Evolutionary conservation across 805 yeast species (phyloP).

Genomic region (Schwanniomyces vanrijiae): DNA sequence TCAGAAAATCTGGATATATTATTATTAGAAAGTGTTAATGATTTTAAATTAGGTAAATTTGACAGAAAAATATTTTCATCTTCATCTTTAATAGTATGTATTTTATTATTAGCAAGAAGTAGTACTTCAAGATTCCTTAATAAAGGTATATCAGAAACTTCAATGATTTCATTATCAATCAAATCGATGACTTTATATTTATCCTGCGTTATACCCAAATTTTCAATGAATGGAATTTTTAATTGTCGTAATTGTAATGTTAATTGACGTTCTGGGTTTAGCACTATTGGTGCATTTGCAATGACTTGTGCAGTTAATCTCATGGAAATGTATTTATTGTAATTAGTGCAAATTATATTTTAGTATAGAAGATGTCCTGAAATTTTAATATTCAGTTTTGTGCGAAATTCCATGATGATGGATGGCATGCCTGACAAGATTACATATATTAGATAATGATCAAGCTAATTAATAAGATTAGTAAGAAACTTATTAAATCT

Average conservation of each 20-base stretch:
- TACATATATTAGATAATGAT: too few relatives aligned
- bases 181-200: constrained; percentile 62
- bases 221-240: constrained; percentile 35
- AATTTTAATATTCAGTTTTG: background rate
- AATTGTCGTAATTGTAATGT: constrained; percentile 35
- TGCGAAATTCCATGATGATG: background rate
- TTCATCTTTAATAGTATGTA: constrained; percentile 34
- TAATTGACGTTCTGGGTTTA: constrained; percentile 35
- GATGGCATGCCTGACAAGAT: too few relatives aligned
- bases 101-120: constrained; percentile 63
- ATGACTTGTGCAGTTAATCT: constrained; percentile 34
- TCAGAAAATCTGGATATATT: constrained; percentile 45
- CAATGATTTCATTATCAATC: constrained; percentile 68
- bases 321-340: constrained; percentile 22
- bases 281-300: constrained; percentile 27
- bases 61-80: constrained; percentile 29
- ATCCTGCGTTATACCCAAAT: constrained; percentile 29
- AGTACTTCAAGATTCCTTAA: constrained; percentile 48
- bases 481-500: background rate
- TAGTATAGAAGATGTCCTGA: background rate
- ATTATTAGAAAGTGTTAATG: constrained; percentile 55
- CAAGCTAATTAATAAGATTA: background rate
- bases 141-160: constrained; percentile 50
- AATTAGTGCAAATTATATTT: background rate
- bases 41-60: constrained; percentile 46